phyloP scores from a whole-genome alignment of 805 yeast genomes.

The Metschnikowia cubensis region DNA sequence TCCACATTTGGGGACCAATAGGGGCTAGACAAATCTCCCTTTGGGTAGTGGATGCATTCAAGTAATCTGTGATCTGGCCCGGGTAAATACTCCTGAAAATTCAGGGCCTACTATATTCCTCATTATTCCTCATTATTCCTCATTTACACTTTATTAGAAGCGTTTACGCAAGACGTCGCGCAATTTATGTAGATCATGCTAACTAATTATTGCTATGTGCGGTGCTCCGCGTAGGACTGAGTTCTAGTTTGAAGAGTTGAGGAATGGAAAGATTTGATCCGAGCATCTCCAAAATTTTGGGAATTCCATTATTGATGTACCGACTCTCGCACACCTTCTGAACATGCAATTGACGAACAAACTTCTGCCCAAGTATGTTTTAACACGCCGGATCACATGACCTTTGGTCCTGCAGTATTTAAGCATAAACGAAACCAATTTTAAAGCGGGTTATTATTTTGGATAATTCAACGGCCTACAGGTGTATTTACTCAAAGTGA shows the following conservation, averaged over 20 bases:
- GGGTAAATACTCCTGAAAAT: neutral
- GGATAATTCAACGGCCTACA: neutral
- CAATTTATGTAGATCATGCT: slow-evolving; percentile 1
- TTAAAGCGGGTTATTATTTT: neutral
- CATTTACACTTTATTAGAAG: neutral
- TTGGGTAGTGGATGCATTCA: neutral
- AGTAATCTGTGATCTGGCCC: neutral
- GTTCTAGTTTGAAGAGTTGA: neutral
- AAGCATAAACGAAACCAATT: neutral
- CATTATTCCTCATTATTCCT: too few relatives aligned
- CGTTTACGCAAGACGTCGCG: neutral
- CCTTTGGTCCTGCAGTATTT: neutral
- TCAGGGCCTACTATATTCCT: too few relatives aligned
- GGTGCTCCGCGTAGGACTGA: neutral
- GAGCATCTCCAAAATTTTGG: neutral
- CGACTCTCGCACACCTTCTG: neutral
- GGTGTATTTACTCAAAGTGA: neutral
- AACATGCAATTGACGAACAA: neutral
- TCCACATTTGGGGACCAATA: too few relatives aligned
- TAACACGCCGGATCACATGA: neutral
- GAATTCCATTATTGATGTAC: neutral
- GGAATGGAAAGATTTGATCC: neutral
- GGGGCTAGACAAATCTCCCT: too few relatives aligned
- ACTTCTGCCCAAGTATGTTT: neutral
- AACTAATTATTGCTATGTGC: neutral